phyloP scores from a whole-genome alignment of 2,329 filamentous ascomycete genomes.

The Xylariaceae sp. region DNA sequence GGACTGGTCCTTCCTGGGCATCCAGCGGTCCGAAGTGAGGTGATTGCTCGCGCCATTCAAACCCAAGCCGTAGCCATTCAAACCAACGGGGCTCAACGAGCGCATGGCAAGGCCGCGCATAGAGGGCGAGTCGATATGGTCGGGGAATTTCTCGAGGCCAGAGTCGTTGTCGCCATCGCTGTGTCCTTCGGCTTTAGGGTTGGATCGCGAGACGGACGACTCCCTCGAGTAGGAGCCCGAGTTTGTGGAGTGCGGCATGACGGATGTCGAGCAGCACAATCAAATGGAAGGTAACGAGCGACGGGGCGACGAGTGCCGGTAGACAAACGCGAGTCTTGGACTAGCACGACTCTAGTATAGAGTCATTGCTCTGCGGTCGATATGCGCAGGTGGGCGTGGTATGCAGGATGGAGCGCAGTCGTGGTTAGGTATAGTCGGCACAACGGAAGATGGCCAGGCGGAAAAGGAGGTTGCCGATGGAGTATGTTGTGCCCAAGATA shows the following conservation, averaged over 20 bases:
- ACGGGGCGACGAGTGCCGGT: constrained; percentile 20
- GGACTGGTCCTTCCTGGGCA: constrained; percentile 27
- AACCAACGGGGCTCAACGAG: constrained; percentile 27
- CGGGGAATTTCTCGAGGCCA: constrained; percentile 35
- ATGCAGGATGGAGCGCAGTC: not conserved
- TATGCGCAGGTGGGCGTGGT: constrained; percentile 3
- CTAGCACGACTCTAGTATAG: constrained; percentile 18
- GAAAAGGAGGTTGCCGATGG: too few relatives aligned
- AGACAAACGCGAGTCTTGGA: constrained; percentile 20
- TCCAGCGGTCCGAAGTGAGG: constrained; percentile 31
- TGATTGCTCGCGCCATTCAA: constrained; percentile 28
- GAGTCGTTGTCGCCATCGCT: constrained; percentile 25
- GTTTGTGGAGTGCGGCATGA: constrained; percentile 34
- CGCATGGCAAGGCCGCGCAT: constrained; percentile 29
- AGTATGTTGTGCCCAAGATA: too few relatives aligned
- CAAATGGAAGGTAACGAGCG: constrained; percentile 27
- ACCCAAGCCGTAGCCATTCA: constrained; percentile 32
- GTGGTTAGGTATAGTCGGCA: too few relatives aligned
- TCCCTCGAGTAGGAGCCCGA: constrained; percentile 33
- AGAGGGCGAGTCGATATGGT: constrained; percentile 33
- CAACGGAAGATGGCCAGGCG: too few relatives aligned
- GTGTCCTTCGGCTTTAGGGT: constrained; percentile 24
- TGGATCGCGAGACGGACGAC: constrained; percentile 30
- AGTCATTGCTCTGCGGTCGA: constrained; percentile 24
- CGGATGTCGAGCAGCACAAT: constrained; percentile 15